Evolutionary conservation across 1,284 basidiomycete species (phyloP).

Genomic region (Rhodotorula sp.): DNA sequence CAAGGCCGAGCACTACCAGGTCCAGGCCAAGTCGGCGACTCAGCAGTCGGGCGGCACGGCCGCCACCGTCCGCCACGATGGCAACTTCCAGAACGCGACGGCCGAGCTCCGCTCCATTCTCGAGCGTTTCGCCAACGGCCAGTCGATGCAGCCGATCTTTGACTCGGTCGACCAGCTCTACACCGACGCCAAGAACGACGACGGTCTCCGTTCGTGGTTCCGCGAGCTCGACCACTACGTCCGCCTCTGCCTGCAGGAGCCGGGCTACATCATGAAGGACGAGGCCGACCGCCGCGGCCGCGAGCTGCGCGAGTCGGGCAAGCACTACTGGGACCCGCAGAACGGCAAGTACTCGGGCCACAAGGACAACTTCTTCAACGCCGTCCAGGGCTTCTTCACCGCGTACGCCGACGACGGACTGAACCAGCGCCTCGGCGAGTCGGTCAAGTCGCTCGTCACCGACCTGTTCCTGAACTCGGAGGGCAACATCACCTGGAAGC

Average conservation of each 20-base stretch:
- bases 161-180: conserved; percentile 72
- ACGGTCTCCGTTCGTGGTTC: conserved; percentile 77
- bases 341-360: conserved; percentile 84
- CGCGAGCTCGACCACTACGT: conserved; percentile 57
- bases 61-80: conserved; percentile 56
- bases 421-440: conserved; percentile 58
- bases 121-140: conserved; percentile 84
- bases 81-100: conserved; percentile 60
- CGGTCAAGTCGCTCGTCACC: conserved; percentile 62
- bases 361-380: conserved; percentile 75
- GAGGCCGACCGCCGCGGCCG: conserved; percentile 57
- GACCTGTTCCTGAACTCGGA: conserved; percentile 74
- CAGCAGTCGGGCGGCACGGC: conserved; percentile 48
- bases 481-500: conserved; percentile 86
- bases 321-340: conserved; percentile 75
- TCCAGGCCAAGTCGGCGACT: conserved; percentile 59
- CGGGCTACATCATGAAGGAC: conserved; percentile 83
- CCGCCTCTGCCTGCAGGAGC: conserved; percentile 69
- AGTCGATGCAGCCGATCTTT: conserved; percentile 63
- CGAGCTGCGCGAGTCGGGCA: conserved; percentile 61
- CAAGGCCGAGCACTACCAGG: conserved; percentile 63
- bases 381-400: conserved; percentile 71
- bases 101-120: conserved; percentile 72
- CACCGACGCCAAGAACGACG: conserved; percentile 71
- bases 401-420: conserved; percentile 81